phyloP scores from a whole-genome alignment of 805 yeast species.

The Sugiyamaella boreocaroliniensis region DNA sequence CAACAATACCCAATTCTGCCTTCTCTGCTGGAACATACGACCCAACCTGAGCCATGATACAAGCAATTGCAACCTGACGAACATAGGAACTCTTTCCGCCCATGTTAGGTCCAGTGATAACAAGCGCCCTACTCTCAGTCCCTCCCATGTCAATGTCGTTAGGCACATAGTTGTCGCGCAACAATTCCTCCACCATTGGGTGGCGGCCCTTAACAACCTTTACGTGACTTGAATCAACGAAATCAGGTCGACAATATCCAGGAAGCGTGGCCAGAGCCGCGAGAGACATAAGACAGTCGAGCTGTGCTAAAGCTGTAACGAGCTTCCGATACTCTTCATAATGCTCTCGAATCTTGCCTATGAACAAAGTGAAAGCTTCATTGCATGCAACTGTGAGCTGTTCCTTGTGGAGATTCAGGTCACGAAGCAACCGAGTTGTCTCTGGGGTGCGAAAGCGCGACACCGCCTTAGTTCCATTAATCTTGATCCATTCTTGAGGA shows the following conservation, averaged over 20 bases:
- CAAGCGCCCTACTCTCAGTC: conserved; percentile 44
- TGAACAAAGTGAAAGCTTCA: conserved; percentile 38
- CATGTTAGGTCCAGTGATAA: conserved; percentile 84
- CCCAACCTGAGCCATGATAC: conserved; percentile 73
- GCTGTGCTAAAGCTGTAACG: conserved; percentile 42
- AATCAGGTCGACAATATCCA: conserved; percentile 44
- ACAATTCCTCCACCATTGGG: conserved; percentile 55
- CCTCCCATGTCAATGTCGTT: conserved; percentile 52
- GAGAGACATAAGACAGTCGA: conserved; percentile 65
- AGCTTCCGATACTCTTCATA: conserved; percentile 36
- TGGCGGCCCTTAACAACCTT: conserved; percentile 54
- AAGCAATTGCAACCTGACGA: conserved; percentile 62
- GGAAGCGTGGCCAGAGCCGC: conserved; percentile 50
- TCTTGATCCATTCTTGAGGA: conserved; percentile 73
- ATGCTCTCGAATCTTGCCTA: conserved; percentile 35
- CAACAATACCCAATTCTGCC: conserved; percentile 62
- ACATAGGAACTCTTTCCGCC: conserved; percentile 81
- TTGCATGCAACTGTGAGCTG: conserved; percentile 42
- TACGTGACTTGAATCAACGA: conserved; percentile 38
- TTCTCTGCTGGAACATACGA: conserved; percentile 62
- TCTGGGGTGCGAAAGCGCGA: conserved; percentile 68
- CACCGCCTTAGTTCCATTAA: conserved; percentile 60
- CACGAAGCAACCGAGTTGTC: conserved; percentile 44
- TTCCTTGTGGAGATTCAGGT: conserved; percentile 56
- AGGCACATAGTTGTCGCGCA: conserved; percentile 47